Evolutionary conservation across 2,329 filamentous ascomycete species (phyloP), one percentile per base, ranked within the genome.

Genomic region (Lachnellula subtilissima): DNA sequence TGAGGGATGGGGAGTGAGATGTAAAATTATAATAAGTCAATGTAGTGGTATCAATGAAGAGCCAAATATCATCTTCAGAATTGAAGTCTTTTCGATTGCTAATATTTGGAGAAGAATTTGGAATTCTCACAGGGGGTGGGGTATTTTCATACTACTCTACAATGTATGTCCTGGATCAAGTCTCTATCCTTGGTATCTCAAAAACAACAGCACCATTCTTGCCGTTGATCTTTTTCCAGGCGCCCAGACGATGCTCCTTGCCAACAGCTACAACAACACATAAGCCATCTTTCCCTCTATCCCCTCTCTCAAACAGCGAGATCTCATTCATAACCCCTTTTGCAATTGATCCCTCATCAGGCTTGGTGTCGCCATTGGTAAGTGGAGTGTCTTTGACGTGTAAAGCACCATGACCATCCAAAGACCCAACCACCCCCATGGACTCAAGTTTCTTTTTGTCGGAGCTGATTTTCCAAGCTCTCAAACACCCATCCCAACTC

Each of bases 401-500:
- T 19, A 7, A 28, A 28, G 14, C 3, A 37, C 65, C 58, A 37
- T 66, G 53, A 40, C 25, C 17, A n/a, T 19, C 48, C 11, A 32
- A 12, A 37, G 55, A 39, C 2, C 61, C 87, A 32, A 94, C 75
- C 1, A 84, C 78, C 1, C 91, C 91, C 7, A 91, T 73, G 0
- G 83, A 74, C 66, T 94, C 86, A 46, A 99, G 81, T 61, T 80
- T 85, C 70, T 83, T 84, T 74, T 92, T 94, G 70, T 97, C 93
- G 43, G 89, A 84, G 52, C 85, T 88, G 19, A 99, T 79, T 58
- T 81, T 85, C 94, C 94, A 99, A 5, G 87, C 87, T 50, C 93
- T 81, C 56, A 99, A 80, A 71, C 83, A 85, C 2, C 94, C 94
- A 69, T 96, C 94, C 92, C 93, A 99, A 72, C 91, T 96, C 35